Evolutionary conservation across 164 flowering plant genomes (phyloP).

Genomic region (Liriodendron chinense): DNA sequence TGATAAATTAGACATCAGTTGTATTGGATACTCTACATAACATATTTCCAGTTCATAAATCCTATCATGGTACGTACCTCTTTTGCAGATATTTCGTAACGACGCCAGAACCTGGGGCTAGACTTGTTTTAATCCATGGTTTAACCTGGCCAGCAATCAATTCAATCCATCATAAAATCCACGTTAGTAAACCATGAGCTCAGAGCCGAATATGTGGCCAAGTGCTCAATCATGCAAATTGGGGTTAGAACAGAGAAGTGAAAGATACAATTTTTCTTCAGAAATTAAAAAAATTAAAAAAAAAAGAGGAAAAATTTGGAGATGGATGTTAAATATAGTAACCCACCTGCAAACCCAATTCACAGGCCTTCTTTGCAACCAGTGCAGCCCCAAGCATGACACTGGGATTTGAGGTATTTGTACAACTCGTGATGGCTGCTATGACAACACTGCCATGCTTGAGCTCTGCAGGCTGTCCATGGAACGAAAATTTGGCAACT

Average conservation of each 20-base stretch:
- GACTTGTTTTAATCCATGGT: slow-evolving; percentile 90
- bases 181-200: background rate
- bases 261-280: background rate
- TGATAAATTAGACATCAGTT: background rate
- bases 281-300: background rate
- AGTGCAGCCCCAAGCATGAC: slow-evolving; percentile 94
- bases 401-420: slow-evolving; percentile 90
- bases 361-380: slow-evolving; percentile 88
- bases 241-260: background rate
- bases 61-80: slow-evolving; percentile 52
- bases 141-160: slow-evolving; percentile 48
- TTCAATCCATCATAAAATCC: background rate
- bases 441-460: slow-evolving; percentile 88
- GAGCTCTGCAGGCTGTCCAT: slow-evolving; percentile 70
- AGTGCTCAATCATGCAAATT: background rate
- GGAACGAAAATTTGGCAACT: slow-evolving; percentile 58
- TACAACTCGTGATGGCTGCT: slow-evolving; percentile 92
- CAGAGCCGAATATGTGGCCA: background rate
- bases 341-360: slow-evolving; percentile 75
- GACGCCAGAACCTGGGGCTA: slow-evolving; percentile 93
- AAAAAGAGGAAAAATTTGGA: background rate
- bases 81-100: slow-evolving; percentile 73
- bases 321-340: background rate
- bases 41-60: background rate
- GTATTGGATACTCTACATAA: background rate